Conservation (phyloP, 1,139 yeast species). For the Lodderomyces oxycetoniae region DNA sequence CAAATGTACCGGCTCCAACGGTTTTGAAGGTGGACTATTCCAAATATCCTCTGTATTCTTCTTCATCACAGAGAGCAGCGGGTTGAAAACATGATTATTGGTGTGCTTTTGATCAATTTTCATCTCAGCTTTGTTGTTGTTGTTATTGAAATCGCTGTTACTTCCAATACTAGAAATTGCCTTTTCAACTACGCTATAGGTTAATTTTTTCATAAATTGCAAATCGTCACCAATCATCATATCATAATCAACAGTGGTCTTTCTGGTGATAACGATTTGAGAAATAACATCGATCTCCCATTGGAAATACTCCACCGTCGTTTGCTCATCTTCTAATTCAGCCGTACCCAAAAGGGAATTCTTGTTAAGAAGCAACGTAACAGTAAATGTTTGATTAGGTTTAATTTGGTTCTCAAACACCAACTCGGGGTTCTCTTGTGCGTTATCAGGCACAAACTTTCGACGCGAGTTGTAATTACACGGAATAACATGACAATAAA, state of each 20-base stretch:
- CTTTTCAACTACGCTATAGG: constrained; percentile 19
- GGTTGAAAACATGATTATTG: constrained; percentile 13
- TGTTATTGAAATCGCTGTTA: background rate
- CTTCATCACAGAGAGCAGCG: constrained; percentile 38
- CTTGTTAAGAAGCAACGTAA: constrained; percentile 41
- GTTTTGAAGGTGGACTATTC: constrained; percentile 45
- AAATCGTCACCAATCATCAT: constrained; percentile 50
- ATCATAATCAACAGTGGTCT: constrained; percentile 66
- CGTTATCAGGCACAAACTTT: constrained; percentile 26
- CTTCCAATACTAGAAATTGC: constrained; percentile 16
- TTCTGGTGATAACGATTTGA: constrained; percentile 71
- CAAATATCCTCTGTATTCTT: constrained; percentile 66
- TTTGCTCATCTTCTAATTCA: too few species aligned
- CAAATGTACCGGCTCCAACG: constrained; percentile 56
- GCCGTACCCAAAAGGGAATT: constrained; percentile 37
- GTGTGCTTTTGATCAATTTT: background rate
- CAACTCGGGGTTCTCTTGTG: constrained; percentile 26
- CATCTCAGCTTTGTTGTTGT: constrained; percentile 1
- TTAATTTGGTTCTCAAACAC: constrained; percentile 43
- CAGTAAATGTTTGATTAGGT: constrained; percentile 61
- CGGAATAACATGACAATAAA: constrained; percentile 59
- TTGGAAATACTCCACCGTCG: constrained; percentile 31
- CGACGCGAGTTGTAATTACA: constrained; percentile 37
- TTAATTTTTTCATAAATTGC: constrained; percentile 27
- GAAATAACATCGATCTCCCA: constrained; percentile 84